phyloP scores from a whole-genome alignment of 768 basidiomycete genomes.

The Rhodotorula graminis region DNA sequence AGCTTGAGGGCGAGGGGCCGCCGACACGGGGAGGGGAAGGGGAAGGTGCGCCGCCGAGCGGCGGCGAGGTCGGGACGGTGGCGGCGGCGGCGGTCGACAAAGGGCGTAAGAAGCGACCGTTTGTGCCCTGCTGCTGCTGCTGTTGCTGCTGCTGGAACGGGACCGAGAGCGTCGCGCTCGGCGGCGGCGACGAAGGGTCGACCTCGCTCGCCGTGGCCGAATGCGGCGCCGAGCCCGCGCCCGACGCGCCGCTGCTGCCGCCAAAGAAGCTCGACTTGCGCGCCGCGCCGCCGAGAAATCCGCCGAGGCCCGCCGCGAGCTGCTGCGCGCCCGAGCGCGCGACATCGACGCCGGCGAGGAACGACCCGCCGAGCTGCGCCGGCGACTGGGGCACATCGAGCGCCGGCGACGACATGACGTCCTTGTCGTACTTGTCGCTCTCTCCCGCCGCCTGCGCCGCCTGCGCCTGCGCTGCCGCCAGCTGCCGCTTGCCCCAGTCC shows the following conservation, averaged over 20 bases:
- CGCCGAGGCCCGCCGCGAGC: constrained; percentile 31
- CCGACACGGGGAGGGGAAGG: neutral
- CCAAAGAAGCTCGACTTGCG: constrained; percentile 3
- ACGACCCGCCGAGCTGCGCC: neutral
- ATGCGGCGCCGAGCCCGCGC: neutral
- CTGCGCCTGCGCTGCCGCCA: neutral
- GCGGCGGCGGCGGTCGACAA: constrained; percentile 5
- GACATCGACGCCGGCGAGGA: constrained; percentile 35
- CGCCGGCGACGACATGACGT: neutral
- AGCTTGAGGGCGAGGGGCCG: neutral
- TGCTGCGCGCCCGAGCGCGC: constrained; percentile 31
- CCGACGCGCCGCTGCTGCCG: too few species aligned
- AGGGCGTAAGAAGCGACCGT: neutral
- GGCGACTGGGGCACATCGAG: neutral
- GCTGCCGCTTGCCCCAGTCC: constrained; percentile 3
- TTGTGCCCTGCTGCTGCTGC: neutral
- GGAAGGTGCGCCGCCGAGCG: neutral
- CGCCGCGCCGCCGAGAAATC: constrained; percentile 11
- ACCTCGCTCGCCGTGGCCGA: neutral
- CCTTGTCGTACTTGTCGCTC: too few species aligned
- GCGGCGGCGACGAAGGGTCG: neutral
- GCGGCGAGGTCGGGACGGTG: neutral
- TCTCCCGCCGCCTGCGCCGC: neutral
- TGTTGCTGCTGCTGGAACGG: neutral
- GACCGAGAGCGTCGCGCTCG: neutral